These are phyloP conservation scores for Chaetomium cochliodes DNA, from an alignment of 495 filamentous ascomycete species.

Conservation along the genomic window DNA sequence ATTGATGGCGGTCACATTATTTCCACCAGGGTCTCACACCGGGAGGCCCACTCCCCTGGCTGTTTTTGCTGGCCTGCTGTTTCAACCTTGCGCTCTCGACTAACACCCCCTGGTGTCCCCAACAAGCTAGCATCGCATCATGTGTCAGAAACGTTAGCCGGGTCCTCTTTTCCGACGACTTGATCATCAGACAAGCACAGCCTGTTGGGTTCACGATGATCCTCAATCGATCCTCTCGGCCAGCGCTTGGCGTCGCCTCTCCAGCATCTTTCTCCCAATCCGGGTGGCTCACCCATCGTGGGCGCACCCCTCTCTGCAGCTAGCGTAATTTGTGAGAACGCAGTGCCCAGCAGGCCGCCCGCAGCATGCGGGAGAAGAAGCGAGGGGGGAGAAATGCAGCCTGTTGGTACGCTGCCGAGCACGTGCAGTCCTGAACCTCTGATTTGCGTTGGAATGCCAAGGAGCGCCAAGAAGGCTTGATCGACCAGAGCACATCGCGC, in stretches of 20 bases:
- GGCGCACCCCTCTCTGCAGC: too few species aligned
- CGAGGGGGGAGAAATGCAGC: not conserved
- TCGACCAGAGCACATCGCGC: constrained; percentile 5
- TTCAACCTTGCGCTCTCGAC: not conserved
- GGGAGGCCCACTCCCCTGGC: not conserved
- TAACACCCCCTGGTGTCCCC: not conserved
- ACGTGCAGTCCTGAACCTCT: constrained; percentile 14
- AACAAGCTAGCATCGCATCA: not conserved
- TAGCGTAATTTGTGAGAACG: not conserved
- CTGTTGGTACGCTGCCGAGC: constrained; percentile 13
- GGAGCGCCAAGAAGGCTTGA: constrained; percentile 22
- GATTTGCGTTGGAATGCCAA: constrained; percentile 18
- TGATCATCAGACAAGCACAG: constrained; percentile 11
- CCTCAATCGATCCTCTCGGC: constrained; percentile 11
- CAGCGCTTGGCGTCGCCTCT: not conserved
- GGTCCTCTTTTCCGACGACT: not conserved
- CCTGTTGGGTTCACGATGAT: constrained; percentile 1
- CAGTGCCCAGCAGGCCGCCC: not conserved
- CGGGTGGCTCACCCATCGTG: not conserved
- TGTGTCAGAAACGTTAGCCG: not conserved
- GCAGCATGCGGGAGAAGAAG: constrained; percentile 6
- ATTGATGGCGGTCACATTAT: not conserved
- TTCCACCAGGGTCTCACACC: not conserved
- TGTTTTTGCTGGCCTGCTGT: not conserved
- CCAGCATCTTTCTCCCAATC: not conserved